Base-by-base conservation (phyloP, 1,139 yeast genomes). In the Wickerhamomyces sp. region DNA sequence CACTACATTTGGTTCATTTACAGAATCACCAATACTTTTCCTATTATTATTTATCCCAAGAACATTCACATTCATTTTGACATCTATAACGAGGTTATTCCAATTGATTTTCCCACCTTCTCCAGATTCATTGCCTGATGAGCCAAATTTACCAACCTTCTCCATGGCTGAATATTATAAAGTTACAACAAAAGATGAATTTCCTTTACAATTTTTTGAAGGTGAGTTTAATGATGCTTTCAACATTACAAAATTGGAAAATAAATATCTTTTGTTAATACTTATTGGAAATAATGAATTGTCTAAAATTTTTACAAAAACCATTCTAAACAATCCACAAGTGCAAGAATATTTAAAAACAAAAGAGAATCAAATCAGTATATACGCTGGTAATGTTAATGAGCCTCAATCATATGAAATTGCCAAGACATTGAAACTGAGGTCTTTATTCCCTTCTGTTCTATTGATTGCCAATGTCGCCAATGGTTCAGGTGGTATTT, bases 401-500 rank as follows among this genome's bases (percentile, higher is more conserved):
- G 69, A 66, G 36, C 44, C 61, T 10, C 72, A 68, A 48, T 58
- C 66, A 7, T 61, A 64, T 61, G 57, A 60, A 14, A 55, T 68
- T 8, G 62, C 68, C 1, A 56, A 55, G 31, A 54, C 56, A 26
- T 38, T 68, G 26, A 58, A 53, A 11, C 48, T 64, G 1, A 59
- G 55, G 34, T 53, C 49, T 1, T 10, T 56, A 33, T 52, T 65
- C 0, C 71, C 72, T 1, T 62, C 65, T 27, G 60, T 61, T 27
- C 54, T 63, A n/a, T 45, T 68, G n/a, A 49, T 67, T 40, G 72
- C 65, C 2, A 68, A 68, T 45, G 71, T 67, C 6, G 41, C 66
- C 18, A 65, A 64, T 27, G 63, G 68, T 0, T 45, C 61, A 14
- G 58, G 55, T 44, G 64, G 64, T 2, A 46, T 58, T 1, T 59